A percentile compares a stretch with the other conserved stretches of the same genome.
Conservation (phyloP, 2,329 filamentous ascomycete species). For the Triangularia verruculosa region DNA sequence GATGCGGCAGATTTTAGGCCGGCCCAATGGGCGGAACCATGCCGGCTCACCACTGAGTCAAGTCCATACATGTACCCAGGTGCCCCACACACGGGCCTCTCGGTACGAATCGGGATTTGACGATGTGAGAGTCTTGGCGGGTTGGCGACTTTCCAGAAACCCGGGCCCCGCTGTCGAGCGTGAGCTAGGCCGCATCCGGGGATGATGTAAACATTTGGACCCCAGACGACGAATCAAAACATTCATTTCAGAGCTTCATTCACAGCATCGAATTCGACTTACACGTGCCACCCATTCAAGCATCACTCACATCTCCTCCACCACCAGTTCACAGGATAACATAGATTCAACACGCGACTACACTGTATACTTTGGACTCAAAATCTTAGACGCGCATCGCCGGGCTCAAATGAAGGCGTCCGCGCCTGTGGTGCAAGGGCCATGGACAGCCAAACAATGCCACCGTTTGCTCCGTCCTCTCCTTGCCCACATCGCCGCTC, state of each 20-base stretch:
- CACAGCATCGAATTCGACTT: neutral
- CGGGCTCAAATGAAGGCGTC: neutral
- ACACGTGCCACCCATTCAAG: neutral
- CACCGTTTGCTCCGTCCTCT: conserved; percentile 47
- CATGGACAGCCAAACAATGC: conserved; percentile 49
- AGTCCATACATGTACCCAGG: conserved; percentile 3
- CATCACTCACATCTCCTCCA: neutral
- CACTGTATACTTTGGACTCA: neutral
- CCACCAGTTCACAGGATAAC: neutral
- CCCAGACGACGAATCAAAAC: conserved; percentile 8
- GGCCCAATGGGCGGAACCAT: conserved; percentile 19
- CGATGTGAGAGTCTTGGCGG: neutral
- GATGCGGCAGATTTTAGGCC: conserved; percentile 22
- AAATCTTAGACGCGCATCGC: neutral
- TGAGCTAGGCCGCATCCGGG: conserved; percentile 10
- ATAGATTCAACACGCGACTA: neutral
- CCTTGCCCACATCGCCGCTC: conserved; percentile 40
- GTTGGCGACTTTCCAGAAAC: neutral
- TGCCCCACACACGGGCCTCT: conserved; percentile 14
- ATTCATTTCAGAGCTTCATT: neutral
- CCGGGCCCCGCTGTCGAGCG: neutral
- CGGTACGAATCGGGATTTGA: conserved; percentile 18
- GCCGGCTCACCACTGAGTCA: conserved; percentile 14
- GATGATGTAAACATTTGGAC: conserved; percentile 16
- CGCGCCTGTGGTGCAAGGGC: conserved; percentile 11